Evolutionary conservation across 139 green algal genomes (phyloP), one percentile per base, ranked within the genome.

Genomic region (Tetradesmus lagerheimii): DNA sequence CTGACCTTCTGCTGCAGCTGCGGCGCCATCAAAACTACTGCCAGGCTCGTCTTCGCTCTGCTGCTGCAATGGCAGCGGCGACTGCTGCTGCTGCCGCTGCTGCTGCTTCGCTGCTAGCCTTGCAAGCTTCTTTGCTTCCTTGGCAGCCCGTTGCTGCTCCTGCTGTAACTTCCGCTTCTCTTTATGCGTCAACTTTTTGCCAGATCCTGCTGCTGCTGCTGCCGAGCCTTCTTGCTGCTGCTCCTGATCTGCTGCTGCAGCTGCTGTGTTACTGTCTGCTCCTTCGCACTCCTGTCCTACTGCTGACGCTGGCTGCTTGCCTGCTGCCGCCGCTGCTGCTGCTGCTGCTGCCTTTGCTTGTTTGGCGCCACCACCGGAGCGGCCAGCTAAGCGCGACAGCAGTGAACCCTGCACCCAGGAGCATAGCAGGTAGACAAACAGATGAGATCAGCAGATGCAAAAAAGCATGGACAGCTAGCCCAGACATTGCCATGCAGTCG

Each of bases 311-410:
- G 50, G 23, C 83, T 83, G 41, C 89, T 77, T 71, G 57, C 57
- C 82, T 78, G 57, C 92, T 5, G 39, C 86, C n/a, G n/a, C n/a
- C n/a, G n/a, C n/a, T n/a, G n/a, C n/a, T n/a, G n/a, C n/a, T n/a
- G n/a, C n/a, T n/a, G n/a, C n/a, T n/a, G n/a, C n/a, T 85, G 86
- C 80, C 35, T 95, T 87, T 14, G 77, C 86, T 66, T 89, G 62
- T 71, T 93, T 87, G 39, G 74, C 86, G 1, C 77, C 50, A 2
- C 87, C 88, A 47, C 47, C 50, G 0, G 83, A 57, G 34, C 88
- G 62, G 0, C 67, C 35, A 29, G 66, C 37, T 2, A 91, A 50
- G 50, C 88, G 88, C 0, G 88, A 83, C 38, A 91, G 67, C 80
- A 91, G 78, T 1, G 88, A 91, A 4, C 41, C 80, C 88, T 91